phyloP scores from a whole-genome alignment of 1,284 basidiomycete genomes.

The Moesziomyces sp. region DNA sequence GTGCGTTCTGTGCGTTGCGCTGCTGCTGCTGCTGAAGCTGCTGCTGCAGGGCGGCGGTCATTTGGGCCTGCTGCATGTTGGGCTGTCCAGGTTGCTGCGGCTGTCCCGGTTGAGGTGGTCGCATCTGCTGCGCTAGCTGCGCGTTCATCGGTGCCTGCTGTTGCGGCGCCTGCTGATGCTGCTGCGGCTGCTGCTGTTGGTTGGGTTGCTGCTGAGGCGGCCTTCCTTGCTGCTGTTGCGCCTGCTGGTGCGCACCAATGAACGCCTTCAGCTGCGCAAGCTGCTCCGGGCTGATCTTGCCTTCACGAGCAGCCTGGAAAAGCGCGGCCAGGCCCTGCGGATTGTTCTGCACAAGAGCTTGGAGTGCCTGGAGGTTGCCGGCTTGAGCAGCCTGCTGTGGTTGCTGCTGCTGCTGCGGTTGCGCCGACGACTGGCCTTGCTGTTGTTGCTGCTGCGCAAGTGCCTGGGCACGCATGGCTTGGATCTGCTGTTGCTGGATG shows the following conservation, averaged over 20 bases:
- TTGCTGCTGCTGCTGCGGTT: constrained; percentile 23
- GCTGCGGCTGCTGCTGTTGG: constrained; percentile 9
- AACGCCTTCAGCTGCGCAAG: constrained; percentile 52
- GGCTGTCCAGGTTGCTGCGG: constrained; percentile 20
- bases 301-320: constrained; percentile 58
- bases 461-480: constrained; percentile 42
- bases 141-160: constrained; percentile 11
- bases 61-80: constrained; percentile 40
- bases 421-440: constrained; percentile 21
- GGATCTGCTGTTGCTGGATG: constrained; percentile 52
- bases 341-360: constrained; percentile 57
- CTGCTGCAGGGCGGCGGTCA: constrained; percentile 25
- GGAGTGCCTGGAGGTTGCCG: constrained; percentile 45
- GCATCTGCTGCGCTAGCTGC: constrained; percentile 19
- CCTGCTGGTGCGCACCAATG: constrained; percentile 43
- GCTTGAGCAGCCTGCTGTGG: constrained; percentile 28
- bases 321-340: constrained; percentile 55
- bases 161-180: constrained; percentile 21
- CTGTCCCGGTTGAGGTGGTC: constrained; percentile 5
- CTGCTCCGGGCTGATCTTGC: constrained; percentile 57
- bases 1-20: constrained; percentile 17
- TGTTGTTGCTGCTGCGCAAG: constrained; percentile 47
- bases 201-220: constrained; percentile 11
- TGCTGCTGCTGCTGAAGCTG: constrained; percentile 28
- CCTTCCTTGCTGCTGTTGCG: constrained; percentile 19